Evolutionary conservation across 495 filamentous ascomycete genomes (phyloP).

Genomic region (Pyronema domesticum): DNA sequence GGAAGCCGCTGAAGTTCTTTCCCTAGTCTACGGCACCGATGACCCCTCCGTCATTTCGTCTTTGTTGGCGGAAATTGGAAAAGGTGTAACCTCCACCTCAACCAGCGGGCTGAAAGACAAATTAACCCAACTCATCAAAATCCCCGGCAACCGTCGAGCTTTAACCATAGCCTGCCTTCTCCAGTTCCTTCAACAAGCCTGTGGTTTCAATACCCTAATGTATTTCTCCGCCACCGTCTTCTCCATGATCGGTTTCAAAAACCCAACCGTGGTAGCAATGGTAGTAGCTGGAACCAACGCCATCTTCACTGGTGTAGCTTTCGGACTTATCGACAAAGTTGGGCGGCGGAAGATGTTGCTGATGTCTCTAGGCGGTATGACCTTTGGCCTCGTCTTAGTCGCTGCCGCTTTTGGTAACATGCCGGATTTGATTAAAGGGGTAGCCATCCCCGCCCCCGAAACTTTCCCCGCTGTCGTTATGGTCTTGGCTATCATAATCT

Average conservation of each 20-base stretch:
- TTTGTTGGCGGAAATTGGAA: slow-evolving; percentile 48
- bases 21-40: slow-evolving; percentile 39
- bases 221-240: slow-evolving; percentile 92
- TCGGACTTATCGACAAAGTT: slow-evolving; percentile 60
- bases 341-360: slow-evolving; percentile 69
- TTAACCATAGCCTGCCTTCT: slow-evolving; percentile 69
- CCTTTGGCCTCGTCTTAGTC: slow-evolving; percentile 46
- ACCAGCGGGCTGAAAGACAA: slow-evolving; percentile 7
- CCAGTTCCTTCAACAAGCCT: slow-evolving; percentile 77
- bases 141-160: slow-evolving; percentile 55
- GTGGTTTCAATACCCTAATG: slow-evolving; percentile 88
- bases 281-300: slow-evolving; percentile 75
- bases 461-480: slow-evolving; percentile 30
- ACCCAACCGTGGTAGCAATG: slow-evolving; percentile 65
- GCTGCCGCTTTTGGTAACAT: slow-evolving; percentile 49
- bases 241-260: slow-evolving; percentile 54
- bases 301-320: slow-evolving; percentile 56
- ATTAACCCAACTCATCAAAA: slow-evolving; percentile 29
- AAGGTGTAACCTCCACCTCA: slow-evolving; percentile 29
- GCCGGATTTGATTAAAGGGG: slow-evolving; percentile 22
- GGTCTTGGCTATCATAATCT: slow-evolving; percentile 63
- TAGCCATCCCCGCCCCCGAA: slow-evolving; percentile 5
- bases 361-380: slow-evolving; percentile 73
- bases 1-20: slow-evolving; percentile 45
- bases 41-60: slow-evolving; percentile 12